Evolutionary conservation across 2,329 filamentous ascomycete species (phyloP).

Genomic region (Hymenoscyphus occultus): DNA sequence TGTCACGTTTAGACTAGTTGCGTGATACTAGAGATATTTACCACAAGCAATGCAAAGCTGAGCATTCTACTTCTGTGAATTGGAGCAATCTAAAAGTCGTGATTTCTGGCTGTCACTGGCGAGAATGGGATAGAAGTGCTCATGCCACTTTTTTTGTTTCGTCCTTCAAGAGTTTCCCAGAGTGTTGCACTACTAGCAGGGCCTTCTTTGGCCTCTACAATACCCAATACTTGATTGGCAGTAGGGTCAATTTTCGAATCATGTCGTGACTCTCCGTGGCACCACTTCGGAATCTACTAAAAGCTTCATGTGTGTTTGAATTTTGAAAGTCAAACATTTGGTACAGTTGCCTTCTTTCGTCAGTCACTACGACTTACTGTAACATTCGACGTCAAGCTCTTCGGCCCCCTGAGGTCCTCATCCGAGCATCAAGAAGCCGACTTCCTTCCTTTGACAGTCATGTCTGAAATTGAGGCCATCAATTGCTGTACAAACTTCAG

Average conservation of each 20-base stretch:
- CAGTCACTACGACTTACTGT: not conserved
- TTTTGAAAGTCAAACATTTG: not conserved
- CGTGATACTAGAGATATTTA: slow-evolving; percentile 20
- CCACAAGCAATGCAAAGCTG: not conserved
- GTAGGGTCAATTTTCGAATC: not conserved
- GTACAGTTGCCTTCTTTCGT: not conserved
- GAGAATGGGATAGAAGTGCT: too few species aligned
- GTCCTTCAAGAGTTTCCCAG: slow-evolving; percentile 1
- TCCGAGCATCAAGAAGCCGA: not conserved
- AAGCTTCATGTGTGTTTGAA: not conserved
- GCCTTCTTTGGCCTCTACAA: slow-evolving; percentile 1
- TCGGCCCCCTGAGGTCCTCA: not conserved
- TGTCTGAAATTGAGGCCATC: not conserved
- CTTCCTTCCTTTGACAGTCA: slow-evolving; percentile 3
- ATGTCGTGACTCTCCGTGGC: not conserved
- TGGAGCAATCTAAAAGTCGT: slow-evolving; percentile 56
- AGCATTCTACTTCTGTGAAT: slow-evolving; percentile 47
- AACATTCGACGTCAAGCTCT: not conserved
- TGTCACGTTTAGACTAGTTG: slow-evolving; percentile 40
- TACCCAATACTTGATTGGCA: not conserved
- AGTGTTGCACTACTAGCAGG: too few species aligned
- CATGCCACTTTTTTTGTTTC: too few species aligned
- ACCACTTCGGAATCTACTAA: slow-evolving; percentile 3
- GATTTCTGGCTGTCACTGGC: slow-evolving; percentile 44
- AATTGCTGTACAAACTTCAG: not conserved